Evolutionary conservation across 768 basidiomycete genomes (phyloP).

Genomic region (Xerocomellus intermedius): DNA sequence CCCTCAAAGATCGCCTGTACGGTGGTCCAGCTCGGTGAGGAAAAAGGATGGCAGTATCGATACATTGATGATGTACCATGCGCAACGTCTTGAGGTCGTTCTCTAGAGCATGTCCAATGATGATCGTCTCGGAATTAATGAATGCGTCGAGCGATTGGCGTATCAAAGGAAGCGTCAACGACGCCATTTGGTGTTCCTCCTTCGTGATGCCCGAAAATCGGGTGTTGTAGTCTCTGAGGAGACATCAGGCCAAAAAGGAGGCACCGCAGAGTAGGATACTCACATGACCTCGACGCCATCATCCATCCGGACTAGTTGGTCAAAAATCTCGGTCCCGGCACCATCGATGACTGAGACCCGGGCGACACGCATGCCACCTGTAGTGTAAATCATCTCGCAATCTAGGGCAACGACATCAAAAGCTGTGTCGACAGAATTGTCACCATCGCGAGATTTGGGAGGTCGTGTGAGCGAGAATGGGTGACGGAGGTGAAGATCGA

Average conservation of each 20-base stretch:
- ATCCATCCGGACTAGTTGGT: slow-evolving; percentile 80
- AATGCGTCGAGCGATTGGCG: slow-evolving; percentile 65
- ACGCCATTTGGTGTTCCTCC: slow-evolving; percentile 57
- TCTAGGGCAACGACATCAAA: slow-evolving; percentile 87
- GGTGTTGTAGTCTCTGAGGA: slow-evolving; percentile 81
- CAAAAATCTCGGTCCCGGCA: slow-evolving; percentile 69
- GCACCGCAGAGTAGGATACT: slow-evolving; percentile 24
- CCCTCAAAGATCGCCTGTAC: slow-evolving; percentile 75
- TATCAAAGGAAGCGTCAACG: slow-evolving; percentile 63
- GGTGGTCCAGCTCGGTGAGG: slow-evolving; percentile 78
- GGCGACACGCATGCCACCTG: slow-evolving; percentile 87
- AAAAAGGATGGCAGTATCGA: slow-evolving; percentile 88
- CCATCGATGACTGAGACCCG: slow-evolving; percentile 88
- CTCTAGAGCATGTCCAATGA: slow-evolving; percentile 89
- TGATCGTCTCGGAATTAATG: slow-evolving; percentile 77
- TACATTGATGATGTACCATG: slow-evolving; percentile 77
- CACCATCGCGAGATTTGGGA: slow-evolving; percentile 1
- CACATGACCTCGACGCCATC: slow-evolving; percentile 77
- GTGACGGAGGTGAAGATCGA: slow-evolving; percentile 69
- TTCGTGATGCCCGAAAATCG: slow-evolving; percentile 81
- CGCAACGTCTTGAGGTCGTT: slow-evolving; percentile 92
- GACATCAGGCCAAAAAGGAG: not conserved
- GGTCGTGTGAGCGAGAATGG: slow-evolving; percentile 57
- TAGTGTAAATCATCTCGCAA: slow-evolving; percentile 97
- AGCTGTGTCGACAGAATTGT: slow-evolving; percentile 31